Base-by-base conservation (phyloP, 2,329 filamentous ascomycete species). In the Aureobasidium uvarum region DNA sequence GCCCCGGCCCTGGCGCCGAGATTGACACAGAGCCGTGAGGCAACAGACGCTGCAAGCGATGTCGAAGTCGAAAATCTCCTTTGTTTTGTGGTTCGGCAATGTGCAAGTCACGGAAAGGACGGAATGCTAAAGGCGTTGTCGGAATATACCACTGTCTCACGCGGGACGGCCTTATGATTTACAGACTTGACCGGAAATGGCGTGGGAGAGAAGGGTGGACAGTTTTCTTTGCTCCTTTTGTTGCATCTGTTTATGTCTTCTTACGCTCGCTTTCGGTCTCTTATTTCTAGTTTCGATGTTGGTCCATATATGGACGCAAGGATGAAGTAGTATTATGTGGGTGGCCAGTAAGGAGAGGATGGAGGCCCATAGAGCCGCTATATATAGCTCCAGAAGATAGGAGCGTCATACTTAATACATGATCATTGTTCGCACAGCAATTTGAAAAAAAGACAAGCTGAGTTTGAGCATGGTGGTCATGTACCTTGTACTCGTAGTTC, bases 111-210 rank as follows among this genome's bases (percentile, higher is more conserved):
- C 31, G 54, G 52, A 31, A 58, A 33, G 54, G 23, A 45, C 20
- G 48, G 60, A 36, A 25, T 46, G 48, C 39, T 48, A 38, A 28
- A 50, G 58, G 58, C 45, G 58, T 62, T 62, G 58, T 33, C 20
- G 58, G 58, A 23, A 62, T 62, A 62, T 62, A 62, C 58, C 45
- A 62, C 58, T 62, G 58, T 51, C 58, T 62, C 60, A 63, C 48
- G 60, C 48, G 60, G 60, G 60, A 63, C 28, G 60, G 60, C 60
- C 60, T 63, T 52, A 63, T 63, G 60, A 63, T 63, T 54, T 54
- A 52, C 60, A 63, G 36, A 54, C 36, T 54, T 45, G 23, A 20
- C 54, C 51, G 46, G 45, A 45, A 33, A 50, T 45, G 45, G 7
- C 36, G 33, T 39, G 33, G 43, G 31, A 3, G 33, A 20, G 31